Percentiles rank a stretch among this genome's conserved stretches.
Conservation (phyloP, 108 stramenopile genomes). For the Cylindrotheca closterium region DNA sequence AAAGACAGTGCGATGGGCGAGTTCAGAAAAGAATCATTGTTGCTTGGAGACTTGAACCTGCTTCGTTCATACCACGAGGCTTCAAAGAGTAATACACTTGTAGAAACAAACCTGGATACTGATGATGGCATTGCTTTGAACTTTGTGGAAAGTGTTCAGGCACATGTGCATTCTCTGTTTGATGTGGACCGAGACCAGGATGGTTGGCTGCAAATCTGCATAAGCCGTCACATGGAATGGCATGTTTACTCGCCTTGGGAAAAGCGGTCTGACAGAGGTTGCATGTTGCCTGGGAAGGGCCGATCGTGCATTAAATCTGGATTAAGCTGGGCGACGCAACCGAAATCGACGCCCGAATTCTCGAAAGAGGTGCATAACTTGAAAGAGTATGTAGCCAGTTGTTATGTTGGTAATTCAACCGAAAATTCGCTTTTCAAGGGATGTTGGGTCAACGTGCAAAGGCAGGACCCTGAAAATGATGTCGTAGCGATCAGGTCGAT, state of each 20-base stretch:
- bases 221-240: conserved; percentile 35
- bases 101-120: conserved; percentile 55
- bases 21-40: conserved; percentile 3
- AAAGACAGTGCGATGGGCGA: background rate
- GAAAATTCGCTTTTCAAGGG: background rate
- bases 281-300: background rate
- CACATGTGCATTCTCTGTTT: conserved; percentile 3
- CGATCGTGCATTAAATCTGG: background rate
- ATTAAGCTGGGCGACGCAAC: background rate
- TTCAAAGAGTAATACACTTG: conserved; percentile 7
- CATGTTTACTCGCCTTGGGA: conserved; percentile 21
- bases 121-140: conserved; percentile 49
- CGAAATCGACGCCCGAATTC: background rate
- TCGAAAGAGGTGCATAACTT: background rate
- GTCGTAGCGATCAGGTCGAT: background rate
- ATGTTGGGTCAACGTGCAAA: background rate
- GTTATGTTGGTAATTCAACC: background rate
- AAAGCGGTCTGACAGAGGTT: background rate
- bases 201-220: conserved; percentile 58
- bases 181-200: background rate
- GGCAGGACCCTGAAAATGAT: background rate
- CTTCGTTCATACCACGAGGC: conserved; percentile 8
- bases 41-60: conserved; percentile 10
- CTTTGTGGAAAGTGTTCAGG: conserved; percentile 40
- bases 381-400: background rate